Base-by-base conservation (phyloP, 75 land plant genomes). In the Chamaecyparis obtusa region DNA sequence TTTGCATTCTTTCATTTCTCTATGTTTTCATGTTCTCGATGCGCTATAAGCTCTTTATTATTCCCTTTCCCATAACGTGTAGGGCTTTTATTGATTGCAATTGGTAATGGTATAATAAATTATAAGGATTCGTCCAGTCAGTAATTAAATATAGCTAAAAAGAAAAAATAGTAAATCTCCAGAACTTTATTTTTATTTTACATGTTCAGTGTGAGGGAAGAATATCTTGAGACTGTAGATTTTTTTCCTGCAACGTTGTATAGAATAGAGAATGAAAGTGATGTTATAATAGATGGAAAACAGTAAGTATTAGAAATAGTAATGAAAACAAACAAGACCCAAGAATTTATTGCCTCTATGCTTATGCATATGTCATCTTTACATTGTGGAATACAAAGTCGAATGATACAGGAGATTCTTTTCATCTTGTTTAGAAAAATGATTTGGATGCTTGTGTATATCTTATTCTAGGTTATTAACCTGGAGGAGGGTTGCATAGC, bases 371-470 rank as follows among this genome's bases (percentile, higher is more conserved):
- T n/a, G 30, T 30, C 30, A 9, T n/a, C 33, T 32, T 71, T 71
- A 9, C 35, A 6, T 71, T 71, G 8, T 32, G 13, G 75, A n/a
- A n/a, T 9, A 67, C 71, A 44, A 44, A 44, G 46, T 44, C 46
- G 3, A 67, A 72, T 2, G 13, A 11, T 51, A 51, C 55, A 51
- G 10, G 84, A 86, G 16, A 85, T 90, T 69, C 85, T 27, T 88
- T 16, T 78, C 37, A 41, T 78, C 43, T 78, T 17, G 21, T 78
- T 41, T 5, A 14, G 41, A 78, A 9, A 46, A 44, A 46, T n/a
- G 30, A 44, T 81, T 10, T 3, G 83, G 46, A 46, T 81, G 51
- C 13, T n/a, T n/a, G 19, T 85, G n/a, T 37, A 56, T 37, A 21
- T 71, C 75, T n/a, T 82, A 7, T 75, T 85, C 14, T n/a, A 67